Evolutionary conservation across 768 basidiomycete genomes (phyloP).

Genomic region (Thelephora ganbajun): DNA sequence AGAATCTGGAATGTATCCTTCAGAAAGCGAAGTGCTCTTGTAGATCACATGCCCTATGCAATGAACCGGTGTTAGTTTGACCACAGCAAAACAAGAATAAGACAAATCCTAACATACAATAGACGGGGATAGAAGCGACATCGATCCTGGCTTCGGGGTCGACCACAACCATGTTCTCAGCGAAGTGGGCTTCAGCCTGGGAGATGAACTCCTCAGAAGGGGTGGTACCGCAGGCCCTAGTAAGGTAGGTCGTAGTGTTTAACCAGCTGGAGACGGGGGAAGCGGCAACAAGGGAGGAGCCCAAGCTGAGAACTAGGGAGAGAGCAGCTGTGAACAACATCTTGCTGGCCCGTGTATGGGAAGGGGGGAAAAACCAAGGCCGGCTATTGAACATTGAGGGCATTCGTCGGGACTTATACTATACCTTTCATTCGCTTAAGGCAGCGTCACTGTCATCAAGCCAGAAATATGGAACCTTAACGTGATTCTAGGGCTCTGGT

Average conservation of each 20-base stretch:
- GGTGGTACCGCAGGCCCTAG: conserved; percentile 25
- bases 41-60: conserved; percentile 4
- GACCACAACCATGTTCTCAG: conserved; percentile 22
- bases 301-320: conserved; percentile 2
- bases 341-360: too few relatives aligned
- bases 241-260: conserved; percentile 7
- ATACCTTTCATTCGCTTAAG: too few relatives aligned
- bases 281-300: conserved; percentile 2
- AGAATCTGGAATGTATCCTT: conserved; percentile 11
- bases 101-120: conserved; percentile 30
- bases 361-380: too few relatives aligned
- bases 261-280: conserved; percentile 12
- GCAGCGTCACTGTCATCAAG: too few relatives aligned
- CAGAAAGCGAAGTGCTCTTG: too few relatives aligned
- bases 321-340: too few relatives aligned
- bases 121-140: conserved; percentile 19
- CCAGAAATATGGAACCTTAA: too few relatives aligned
- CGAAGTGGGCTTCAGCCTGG: conserved; percentile 27
- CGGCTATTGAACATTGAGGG: too few relatives aligned
- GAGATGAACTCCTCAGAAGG: conserved; percentile 22
- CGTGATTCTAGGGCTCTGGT: too few relatives aligned
- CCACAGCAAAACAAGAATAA: conserved; percentile 13
- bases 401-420: too few relatives aligned
- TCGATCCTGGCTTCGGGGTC: conserved; percentile 5
- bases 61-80: neutral